A percentile compares a stretch with the other conserved stretches of the same genome.
Evolutionary conservation across 345 rosid genomes (phyloP).

Genomic region (Hibiscus tridactylites): DNA sequence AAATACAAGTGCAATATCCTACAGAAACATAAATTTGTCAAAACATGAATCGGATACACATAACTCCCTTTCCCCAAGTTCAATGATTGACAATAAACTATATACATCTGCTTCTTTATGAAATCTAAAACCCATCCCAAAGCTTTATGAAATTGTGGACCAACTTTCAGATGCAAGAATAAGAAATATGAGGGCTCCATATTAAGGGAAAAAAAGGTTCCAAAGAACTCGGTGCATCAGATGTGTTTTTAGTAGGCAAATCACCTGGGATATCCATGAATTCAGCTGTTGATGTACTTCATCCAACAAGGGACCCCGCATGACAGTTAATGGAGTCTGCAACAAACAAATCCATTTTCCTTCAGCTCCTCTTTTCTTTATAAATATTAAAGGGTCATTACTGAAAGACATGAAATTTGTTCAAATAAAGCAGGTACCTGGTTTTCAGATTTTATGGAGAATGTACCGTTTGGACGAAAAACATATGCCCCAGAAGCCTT

Average conservation of each 20-base stretch:
- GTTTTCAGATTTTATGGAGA: constrained; percentile 36
- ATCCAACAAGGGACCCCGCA: constrained; percentile 74
- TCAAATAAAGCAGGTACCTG: constrained; percentile 36
- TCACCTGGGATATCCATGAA: constrained; percentile 88
- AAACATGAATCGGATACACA: not conserved
- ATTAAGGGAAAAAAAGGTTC: constrained; percentile 2
- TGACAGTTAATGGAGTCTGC: constrained; percentile 51
- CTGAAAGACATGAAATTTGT: not conserved
- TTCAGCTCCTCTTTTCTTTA: not conserved
- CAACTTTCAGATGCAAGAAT: not conserved
- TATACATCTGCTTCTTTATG: not conserved
- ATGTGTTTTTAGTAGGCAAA: constrained; percentile 5
- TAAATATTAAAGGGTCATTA: not conserved
- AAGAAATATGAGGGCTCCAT: not conserved
- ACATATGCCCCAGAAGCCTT: constrained; percentile 97
- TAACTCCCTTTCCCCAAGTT: not conserved
- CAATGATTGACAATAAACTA: not conserved
- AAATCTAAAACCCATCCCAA: not conserved
- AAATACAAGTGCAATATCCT: too few relatives aligned
- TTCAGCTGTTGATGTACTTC: constrained; percentile 72
- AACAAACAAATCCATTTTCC: constrained; percentile 19
- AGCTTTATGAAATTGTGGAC: not conserved
- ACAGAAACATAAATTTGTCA: not conserved
- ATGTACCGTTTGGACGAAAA: constrained; percentile 69
- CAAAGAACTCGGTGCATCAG: constrained; percentile 3